Conservation (phyloP, 768 basidiomycete species). For the Lepiota venenata region DNA sequence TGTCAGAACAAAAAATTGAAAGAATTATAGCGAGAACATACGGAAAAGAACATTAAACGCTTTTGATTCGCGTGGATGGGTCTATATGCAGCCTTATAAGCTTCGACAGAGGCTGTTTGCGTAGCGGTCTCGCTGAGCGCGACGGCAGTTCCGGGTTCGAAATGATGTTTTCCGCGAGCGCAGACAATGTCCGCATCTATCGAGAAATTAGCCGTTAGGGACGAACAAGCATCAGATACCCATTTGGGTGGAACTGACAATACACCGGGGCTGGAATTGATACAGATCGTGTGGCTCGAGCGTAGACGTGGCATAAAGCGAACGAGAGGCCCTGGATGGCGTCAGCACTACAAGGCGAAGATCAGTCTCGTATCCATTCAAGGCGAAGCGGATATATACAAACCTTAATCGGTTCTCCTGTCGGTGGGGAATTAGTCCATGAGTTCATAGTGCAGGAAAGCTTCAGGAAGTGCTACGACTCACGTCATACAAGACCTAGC, state of each 20-base stretch:
- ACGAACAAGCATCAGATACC: background rate
- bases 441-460: background rate
- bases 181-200: constrained; percentile 74
- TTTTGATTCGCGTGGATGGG: constrained; percentile 32
- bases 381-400: background rate
- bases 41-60: constrained; percentile 39
- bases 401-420: constrained; percentile 61
- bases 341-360: constrained; percentile 43
- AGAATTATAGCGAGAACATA: constrained; percentile 19
- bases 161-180: constrained; percentile 30
- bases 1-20: background rate
- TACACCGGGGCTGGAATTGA: constrained; percentile 81
- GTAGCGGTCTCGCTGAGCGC: constrained; percentile 37
- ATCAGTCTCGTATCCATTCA: constrained; percentile 1
- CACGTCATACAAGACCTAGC: constrained; percentile 37
- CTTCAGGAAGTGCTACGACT: constrained; percentile 6
- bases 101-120: constrained; percentile 37
- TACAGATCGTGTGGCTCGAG: constrained; percentile 71
- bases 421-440: background rate
- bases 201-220: background rate
- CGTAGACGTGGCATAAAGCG: constrained; percentile 73
- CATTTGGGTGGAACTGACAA: constrained; percentile 39
- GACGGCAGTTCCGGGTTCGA: constrained; percentile 39
- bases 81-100: constrained; percentile 49
- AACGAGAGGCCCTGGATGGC: constrained; percentile 67